phyloP scores from a whole-genome alignment of 2,329 filamentous ascomycete species.

The Myriosclerotinia scirpicola region DNA sequence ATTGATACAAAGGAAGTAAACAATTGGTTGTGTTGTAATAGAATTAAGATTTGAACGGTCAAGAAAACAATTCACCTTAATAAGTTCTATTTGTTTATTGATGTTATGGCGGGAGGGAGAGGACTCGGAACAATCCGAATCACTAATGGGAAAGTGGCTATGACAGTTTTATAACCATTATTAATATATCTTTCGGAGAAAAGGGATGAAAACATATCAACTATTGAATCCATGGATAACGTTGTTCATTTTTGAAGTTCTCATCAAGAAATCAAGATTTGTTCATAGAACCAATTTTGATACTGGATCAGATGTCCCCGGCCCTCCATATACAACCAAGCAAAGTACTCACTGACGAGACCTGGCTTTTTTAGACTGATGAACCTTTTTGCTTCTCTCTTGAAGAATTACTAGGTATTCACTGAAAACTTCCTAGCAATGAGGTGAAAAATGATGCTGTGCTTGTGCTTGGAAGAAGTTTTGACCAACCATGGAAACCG shows the following conservation, averaged over 20 bases:
- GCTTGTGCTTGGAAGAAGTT: neutral
- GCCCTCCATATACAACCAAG: neutral
- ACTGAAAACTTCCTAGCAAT: neutral
- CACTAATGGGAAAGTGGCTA: too few species aligned
- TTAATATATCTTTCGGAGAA: neutral
- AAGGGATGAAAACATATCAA: neutral
- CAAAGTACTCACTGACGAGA: neutral
- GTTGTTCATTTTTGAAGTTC: neutral
- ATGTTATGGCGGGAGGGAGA: neutral
- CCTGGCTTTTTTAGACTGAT: neutral
- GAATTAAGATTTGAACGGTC: neutral
- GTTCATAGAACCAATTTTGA: neutral
- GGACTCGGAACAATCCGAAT: neutral
- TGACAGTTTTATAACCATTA: neutral
- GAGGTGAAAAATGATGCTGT: neutral
- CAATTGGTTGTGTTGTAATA: neutral
- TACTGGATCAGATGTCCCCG: too few species aligned
- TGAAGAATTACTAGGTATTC: neutral
- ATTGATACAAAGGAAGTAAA: too few species aligned
- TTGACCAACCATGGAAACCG: neutral
- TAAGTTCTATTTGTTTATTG: neutral
- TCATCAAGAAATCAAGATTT: neutral
- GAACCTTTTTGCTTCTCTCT: neutral
- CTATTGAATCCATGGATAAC: too few species aligned
- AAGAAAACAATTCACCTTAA: conserved; percentile 1